A percentile compares a stretch with the other conserved stretches of the same genome.
phyloP scores from a whole-genome alignment of 345 rosid genomes.

The Aquilaria yunnanensis region DNA sequence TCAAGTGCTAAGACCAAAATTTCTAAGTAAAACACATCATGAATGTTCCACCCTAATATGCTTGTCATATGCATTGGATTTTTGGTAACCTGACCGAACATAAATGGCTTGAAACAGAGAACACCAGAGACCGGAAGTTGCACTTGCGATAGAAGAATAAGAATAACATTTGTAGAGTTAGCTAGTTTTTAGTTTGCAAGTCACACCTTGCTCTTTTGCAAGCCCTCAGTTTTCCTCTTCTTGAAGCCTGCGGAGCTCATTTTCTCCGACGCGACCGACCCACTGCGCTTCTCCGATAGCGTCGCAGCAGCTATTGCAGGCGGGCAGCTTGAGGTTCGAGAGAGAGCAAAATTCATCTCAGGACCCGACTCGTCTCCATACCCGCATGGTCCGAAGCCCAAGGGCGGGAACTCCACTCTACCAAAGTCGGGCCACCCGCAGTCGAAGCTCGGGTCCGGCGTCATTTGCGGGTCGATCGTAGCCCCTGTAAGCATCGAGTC shows the following conservation, averaged over 20 bases:
- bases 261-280: slow-evolving; percentile 24
- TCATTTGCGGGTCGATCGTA: slow-evolving; percentile 14
- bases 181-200: neutral
- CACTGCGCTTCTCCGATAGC: slow-evolving; percentile 1
- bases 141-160: neutral
- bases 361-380: slow-evolving; percentile 25
- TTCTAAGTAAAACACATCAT: no score
- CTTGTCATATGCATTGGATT: no score
- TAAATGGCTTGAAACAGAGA: neutral
- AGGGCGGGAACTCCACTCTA: slow-evolving; percentile 13
- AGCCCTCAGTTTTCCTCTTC: slow-evolving; percentile 55
- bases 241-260: slow-evolving; percentile 30
- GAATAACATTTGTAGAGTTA: no score
- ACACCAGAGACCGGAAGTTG: neutral
- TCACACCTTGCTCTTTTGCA: slow-evolving; percentile 31
- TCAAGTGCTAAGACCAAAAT: no score
- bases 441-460: slow-evolving; percentile 43
- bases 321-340: slow-evolving; percentile 43
- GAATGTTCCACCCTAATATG: no score
- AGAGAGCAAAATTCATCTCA: slow-evolving; percentile 24
- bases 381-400: slow-evolving; percentile 26
- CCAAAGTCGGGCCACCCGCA: slow-evolving; percentile 30
- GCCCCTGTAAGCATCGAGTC: slow-evolving; percentile 11
- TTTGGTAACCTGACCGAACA: no score
- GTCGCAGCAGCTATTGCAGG: slow-evolving; percentile 22